Base-by-base conservation (phyloP, 1,284 basidiomycete genomes). In the Coniophora puteana region DNA sequence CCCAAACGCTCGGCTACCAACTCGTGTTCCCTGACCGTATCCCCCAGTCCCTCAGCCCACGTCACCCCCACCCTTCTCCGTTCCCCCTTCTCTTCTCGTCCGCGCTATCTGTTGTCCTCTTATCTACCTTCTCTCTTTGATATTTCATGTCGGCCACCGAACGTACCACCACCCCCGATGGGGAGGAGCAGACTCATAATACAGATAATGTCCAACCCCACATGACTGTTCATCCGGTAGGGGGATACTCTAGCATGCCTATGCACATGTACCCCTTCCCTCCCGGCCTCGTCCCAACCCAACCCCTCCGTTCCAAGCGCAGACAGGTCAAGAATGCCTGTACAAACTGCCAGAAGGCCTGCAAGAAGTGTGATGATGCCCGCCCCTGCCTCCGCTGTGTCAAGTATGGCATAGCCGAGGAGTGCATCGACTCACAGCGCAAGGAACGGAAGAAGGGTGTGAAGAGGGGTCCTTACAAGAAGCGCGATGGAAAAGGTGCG, bases 381-480 rank as follows among this genome's bases (percentile, higher is more conserved):
- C 74, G 89, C 44, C 89, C 89, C 46, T 92, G 89, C 62, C 79
- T 87, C 49, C 83, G 89, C 50, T 92, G 89, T 54, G 81, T 89
- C 61, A 89, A 86, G 66, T 92, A 92, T 54, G 87, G 87, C 56
- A 74, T 86, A 49, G 71, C 77, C 34, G 86, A 89, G 59, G 82
- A 83, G 52, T 92, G 89, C 58, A 67, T 86, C 53, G 83, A 90
- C 67, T 87, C 84, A 35, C 76, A 83, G 64, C 75, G 89, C 53
- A 92, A 90, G 69, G 87, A 90, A 63, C 71, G 89, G 54, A 84
- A 83, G 65, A 89, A 88, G 58, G 89, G 89, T 50, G 75, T 89
- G 56, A 92, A 91, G 72, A 69, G 89, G 53, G 89, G 89, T 35
- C 89, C 89, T 62, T 92, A 92, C 83, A 92, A 89, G 84, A 89